Percentiles rank a stretch among this genome's conserved stretches.
Evolutionary conservation across 2,329 filamentous ascomycete genomes (phyloP).

Genomic region (Fusarium concolor): DNA sequence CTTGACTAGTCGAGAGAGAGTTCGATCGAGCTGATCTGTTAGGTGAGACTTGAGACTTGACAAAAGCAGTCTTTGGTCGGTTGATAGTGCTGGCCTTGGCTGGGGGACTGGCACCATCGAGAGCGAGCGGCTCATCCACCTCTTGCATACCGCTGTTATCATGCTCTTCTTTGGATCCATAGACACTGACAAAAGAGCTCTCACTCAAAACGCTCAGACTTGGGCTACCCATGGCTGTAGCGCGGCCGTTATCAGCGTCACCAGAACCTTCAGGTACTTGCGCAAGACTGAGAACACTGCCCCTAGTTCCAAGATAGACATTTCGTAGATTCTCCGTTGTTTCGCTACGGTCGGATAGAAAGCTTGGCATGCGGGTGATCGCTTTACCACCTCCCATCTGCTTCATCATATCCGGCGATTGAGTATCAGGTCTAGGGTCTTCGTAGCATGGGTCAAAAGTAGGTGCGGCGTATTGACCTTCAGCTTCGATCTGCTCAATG

Average conservation of each 20-base stretch:
- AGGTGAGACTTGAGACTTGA: slow-evolving; percentile 16
- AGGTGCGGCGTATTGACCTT: slow-evolving; percentile 51
- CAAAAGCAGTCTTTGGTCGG: slow-evolving; percentile 41
- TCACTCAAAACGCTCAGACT: slow-evolving; percentile 74
- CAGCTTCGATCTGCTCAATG: slow-evolving; percentile 62
- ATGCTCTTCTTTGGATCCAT: slow-evolving; percentile 61
- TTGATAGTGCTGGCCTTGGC: slow-evolving; percentile 32
- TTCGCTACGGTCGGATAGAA: slow-evolving; percentile 69
- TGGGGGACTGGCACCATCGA: slow-evolving; percentile 44
- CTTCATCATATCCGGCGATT: slow-evolving; percentile 31
- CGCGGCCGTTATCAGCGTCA: slow-evolving; percentile 34
- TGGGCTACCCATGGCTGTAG: slow-evolving; percentile 64
- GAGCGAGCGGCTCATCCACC: slow-evolving; percentile 48
- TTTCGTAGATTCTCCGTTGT: slow-evolving; percentile 71
- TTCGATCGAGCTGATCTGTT: slow-evolving; percentile 42
- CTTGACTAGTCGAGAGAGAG: slow-evolving; percentile 48
- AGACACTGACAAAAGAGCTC: slow-evolving; percentile 74
- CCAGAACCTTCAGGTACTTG: slow-evolving; percentile 57
- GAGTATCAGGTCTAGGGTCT: slow-evolving; percentile 34
- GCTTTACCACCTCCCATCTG: slow-evolving; percentile 51
- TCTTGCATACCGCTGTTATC: slow-evolving; percentile 42
- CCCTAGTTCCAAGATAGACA: slow-evolving; percentile 64
- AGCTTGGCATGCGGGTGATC: slow-evolving; percentile 72
- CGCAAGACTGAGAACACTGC: slow-evolving; percentile 63
- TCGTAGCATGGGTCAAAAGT: slow-evolving; percentile 47